Evolutionary conservation across 345 rosid genomes (phyloP).

Genomic region (Rhodomyrtus tomentosa): DNA sequence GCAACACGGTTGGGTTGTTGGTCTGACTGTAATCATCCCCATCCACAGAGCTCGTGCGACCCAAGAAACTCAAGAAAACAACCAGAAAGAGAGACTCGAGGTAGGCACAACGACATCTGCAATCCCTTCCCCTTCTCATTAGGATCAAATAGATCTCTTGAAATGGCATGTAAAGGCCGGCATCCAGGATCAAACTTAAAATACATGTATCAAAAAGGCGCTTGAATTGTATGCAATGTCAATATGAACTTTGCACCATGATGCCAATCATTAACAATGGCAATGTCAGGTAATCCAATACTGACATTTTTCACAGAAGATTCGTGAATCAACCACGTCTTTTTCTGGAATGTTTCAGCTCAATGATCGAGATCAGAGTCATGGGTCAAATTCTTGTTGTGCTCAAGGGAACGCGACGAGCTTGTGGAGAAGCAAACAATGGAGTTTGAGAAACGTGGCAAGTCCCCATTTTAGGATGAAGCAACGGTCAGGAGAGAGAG

Average conservation of each 20-base stretch:
- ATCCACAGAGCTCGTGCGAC: background rate
- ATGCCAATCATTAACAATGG: background rate
- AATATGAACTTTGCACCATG: background rate
- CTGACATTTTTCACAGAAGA: background rate
- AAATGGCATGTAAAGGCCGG: background rate
- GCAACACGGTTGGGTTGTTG: conserved; percentile 1
- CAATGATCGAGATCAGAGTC: background rate
- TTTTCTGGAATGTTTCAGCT: background rate
- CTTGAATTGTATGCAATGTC: background rate
- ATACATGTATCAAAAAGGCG: background rate
- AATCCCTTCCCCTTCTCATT: background rate
- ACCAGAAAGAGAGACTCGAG: background rate
- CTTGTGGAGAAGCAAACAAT: background rate
- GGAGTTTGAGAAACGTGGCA: background rate
- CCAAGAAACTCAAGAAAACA: background rate
- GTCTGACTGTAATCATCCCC: background rate
- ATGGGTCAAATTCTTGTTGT: background rate
- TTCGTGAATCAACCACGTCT: background rate
- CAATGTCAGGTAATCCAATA: background rate
- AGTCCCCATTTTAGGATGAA: background rate
- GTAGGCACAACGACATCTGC: background rate
- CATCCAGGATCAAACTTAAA: background rate
- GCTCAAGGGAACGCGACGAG: background rate
- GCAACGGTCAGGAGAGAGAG: background rate
- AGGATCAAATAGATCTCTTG: background rate